Percentiles rank a stretch among this genome's conserved stretches.
Conservation (phyloP, 2,329 filamentous ascomycete genomes). For the Xylariaceae sp. region DNA sequence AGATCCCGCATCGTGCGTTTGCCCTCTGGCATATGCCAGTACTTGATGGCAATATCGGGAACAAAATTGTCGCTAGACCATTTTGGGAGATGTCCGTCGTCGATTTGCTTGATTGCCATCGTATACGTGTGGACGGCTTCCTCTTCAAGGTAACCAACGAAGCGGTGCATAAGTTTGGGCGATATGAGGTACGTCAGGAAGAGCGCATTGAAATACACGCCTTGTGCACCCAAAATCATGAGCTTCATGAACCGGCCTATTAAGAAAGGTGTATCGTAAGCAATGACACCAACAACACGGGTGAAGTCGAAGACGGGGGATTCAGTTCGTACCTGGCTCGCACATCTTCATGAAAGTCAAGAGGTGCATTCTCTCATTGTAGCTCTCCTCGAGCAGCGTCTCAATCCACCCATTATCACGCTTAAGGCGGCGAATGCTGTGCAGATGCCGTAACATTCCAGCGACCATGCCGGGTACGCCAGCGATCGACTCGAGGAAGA, state of each 20-base stretch:
- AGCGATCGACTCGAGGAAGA: conserved; percentile 93
- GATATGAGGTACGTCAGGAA: conserved; percentile 87
- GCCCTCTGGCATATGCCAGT: conserved; percentile 92
- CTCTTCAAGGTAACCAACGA: conserved; percentile 96
- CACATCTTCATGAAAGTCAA: conserved; percentile 91
- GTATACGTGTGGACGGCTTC: conserved; percentile 97
- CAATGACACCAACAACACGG: neutral
- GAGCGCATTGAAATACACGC: conserved; percentile 93
- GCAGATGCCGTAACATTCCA: conserved; percentile 87
- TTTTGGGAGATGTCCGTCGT: conserved; percentile 75
- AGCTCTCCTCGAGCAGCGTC: conserved; percentile 83
- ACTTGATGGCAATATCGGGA: conserved; percentile 84
- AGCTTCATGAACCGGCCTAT: conserved; percentile 83
- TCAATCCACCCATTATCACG: conserved; percentile 97
- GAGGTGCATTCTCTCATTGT: conserved; percentile 92
- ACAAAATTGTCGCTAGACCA: conserved; percentile 72
- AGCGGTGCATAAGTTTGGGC: conserved; percentile 86
- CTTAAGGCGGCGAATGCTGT: conserved; percentile 79
- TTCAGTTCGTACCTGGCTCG: conserved; percentile 56
- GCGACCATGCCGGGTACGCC: conserved; percentile 97
- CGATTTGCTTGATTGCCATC: conserved; percentile 81
- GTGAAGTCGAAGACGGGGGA: neutral
- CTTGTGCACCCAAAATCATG: conserved; percentile 89
- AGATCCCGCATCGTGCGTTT: conserved; percentile 81
- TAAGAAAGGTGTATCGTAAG: conserved; percentile 19